These are phyloP conservation scores for Turritis glabra DNA, from an alignment of 345 rosid species.

Conservation along the genomic window DNA sequence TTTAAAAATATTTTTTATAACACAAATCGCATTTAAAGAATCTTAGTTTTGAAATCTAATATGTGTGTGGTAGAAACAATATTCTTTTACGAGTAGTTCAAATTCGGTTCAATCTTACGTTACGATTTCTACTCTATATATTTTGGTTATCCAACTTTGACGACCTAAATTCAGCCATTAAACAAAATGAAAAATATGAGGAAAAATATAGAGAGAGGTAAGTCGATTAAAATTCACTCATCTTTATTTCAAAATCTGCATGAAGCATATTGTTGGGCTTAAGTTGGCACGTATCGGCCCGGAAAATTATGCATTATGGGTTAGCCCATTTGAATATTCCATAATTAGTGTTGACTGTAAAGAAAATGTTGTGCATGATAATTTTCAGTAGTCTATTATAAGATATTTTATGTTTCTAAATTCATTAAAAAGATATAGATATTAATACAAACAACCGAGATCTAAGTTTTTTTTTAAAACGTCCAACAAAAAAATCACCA, in stretches of 20 bases:
- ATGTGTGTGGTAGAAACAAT: background rate
- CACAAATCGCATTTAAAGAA: background rate
- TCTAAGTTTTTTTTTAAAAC: too few species aligned
- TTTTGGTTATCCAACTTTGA: background rate
- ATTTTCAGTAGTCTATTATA: too few species aligned
- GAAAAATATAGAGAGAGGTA: too few species aligned
- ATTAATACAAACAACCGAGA: too few species aligned
- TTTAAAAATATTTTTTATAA: background rate
- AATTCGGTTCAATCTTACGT: background rate
- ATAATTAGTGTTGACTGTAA: too few species aligned
- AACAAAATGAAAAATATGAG: background rate
- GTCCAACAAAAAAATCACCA: too few species aligned
- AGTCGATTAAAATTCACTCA: too few species aligned
- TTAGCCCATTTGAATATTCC: background rate
- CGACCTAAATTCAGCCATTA: background rate
- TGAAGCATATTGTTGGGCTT: constrained; percentile 5
- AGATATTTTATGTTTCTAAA: too few species aligned
- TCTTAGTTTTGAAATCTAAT: background rate
- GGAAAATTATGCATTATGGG: background rate
- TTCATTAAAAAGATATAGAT: too few species aligned
- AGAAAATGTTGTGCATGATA: background rate
- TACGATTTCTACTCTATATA: background rate
- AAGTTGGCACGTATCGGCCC: background rate
- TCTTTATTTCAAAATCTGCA: background rate
- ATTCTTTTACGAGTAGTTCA: background rate